Base-by-base conservation (phyloP, 2,329 filamentous ascomycete genomes). In the Colletotrichum eremochloae region DNA sequence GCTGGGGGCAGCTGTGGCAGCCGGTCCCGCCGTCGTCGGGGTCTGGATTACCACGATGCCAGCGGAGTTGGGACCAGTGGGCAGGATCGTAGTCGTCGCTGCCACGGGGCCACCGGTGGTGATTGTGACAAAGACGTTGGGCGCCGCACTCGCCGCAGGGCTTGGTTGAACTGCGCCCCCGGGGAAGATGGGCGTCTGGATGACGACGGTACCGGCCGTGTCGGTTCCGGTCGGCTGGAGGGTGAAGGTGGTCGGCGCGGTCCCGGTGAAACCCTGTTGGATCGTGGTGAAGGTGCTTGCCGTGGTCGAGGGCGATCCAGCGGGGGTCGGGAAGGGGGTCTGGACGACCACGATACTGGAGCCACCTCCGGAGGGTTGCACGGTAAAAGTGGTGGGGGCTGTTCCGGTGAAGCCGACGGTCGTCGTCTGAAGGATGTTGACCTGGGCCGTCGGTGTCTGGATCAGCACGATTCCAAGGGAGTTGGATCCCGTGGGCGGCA, bases 321-420 rank as follows among this genome's bases (percentile, higher is more conserved):
- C 29, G 4, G 69, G 60, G 31, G 38, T 62, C 9, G 62, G 24
- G 48, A 67, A 63, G 0, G 71, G 71, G n/a, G 71, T 71, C 42
- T 73, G 53, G 38, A 73, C 63, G 38, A 73, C 67, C 42, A 73
- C 71, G n/a, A 71, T 57, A 50, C 71, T 57, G 55, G 66, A 52
- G 53, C 66, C 66, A 31, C 69, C 69, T 24, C 36, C 58, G 15
- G 69, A 33, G 38, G 69, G 69, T 53, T 69, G 60, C 60, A 72
- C 55, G 40, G 69, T 72, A 31, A 72, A 24, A 4, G 69, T 72
- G 31, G 40, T 69, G 31, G 60, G 46, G 2, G 44, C 53, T 9
- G 69, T 55, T 7, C 69, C 69, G 9, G 66, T 63, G 24, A 72
- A 64, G 31, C 66, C 69, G 52, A 72, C 33, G 0, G 69, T 69